Evolutionary conservation across 352 stramenopile species (phyloP).

Genomic region (Globisporangium paddicum): DNA sequence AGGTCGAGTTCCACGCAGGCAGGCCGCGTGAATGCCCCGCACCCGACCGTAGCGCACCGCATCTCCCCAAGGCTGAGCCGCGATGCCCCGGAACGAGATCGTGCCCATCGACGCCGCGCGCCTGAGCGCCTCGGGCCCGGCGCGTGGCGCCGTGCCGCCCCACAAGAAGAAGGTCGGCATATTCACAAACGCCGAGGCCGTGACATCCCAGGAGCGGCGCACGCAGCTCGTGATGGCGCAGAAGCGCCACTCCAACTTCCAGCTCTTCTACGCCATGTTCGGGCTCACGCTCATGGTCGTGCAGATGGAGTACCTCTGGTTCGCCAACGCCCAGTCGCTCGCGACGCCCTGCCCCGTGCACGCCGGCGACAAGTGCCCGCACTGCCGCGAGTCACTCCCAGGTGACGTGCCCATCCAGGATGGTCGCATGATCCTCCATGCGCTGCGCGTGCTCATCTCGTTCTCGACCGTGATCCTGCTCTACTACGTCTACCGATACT

Average conservation of each 20-base stretch:
- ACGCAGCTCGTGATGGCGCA: conserved; percentile 39
- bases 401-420: conserved; percentile 32
- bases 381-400: conserved; percentile 26
- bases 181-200: conserved; percentile 27
- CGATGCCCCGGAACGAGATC: conserved; percentile 66
- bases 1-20: not conserved
- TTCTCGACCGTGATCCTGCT: conserved; percentile 62
- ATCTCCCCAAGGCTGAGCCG: too few relatives aligned
- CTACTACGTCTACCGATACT: conserved; percentile 68
- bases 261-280: conserved; percentile 69
- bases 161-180: conserved; percentile 17
- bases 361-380: conserved; percentile 25
- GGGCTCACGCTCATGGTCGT: conserved; percentile 69
- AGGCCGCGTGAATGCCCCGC: not conserved
- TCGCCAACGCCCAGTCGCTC: conserved; percentile 47
- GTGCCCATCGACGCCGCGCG: conserved; percentile 29
- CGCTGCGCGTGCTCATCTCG: conserved; percentile 57
- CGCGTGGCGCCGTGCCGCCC: conserved; percentile 8
- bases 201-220: conserved; percentile 45
- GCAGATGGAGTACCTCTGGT: conserved; percentile 72
- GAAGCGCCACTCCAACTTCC: conserved; percentile 46
- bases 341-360: conserved; percentile 27
- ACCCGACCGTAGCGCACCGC: not conserved
- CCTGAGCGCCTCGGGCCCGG: not conserved
- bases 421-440: conserved; percentile 62